These are phyloP conservation scores for Litsea cubeba DNA, from an alignment of 164 flowering plant genomes.

Conservation along the genomic window DNA sequence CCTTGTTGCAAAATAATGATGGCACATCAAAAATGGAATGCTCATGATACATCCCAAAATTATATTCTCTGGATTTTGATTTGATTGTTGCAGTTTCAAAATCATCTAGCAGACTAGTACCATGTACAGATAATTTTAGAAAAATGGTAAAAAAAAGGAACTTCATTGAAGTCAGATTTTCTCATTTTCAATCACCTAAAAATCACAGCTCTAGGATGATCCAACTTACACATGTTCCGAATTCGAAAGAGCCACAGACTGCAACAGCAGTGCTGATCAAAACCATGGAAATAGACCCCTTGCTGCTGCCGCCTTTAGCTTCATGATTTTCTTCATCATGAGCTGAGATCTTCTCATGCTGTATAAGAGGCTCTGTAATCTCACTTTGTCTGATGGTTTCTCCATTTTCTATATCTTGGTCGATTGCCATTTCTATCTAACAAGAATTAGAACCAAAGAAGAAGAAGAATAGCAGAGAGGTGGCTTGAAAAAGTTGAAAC, in stretches of 20 bases:
- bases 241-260: conserved; percentile 6
- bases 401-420: conserved; percentile 1
- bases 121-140: no score
- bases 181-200: no score
- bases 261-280: not conserved
- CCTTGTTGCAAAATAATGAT: no score
- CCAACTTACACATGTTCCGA: conserved; percentile 7
- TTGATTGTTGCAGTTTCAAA: no score
- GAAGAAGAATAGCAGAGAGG: not conserved
- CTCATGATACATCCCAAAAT: no score
- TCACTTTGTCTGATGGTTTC: not conserved
- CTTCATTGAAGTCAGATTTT: no score
- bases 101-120: no score
- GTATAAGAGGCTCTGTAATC: not conserved
- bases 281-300: conserved; percentile 1
- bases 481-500: not conserved
- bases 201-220: no score
- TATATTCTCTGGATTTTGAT: no score
- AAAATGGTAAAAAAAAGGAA: no score
- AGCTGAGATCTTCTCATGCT: not conserved
- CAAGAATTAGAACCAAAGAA: not conserved
- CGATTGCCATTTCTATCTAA: not conserved
- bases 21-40: no score
- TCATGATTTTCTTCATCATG: not conserved
- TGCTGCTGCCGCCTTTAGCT: not conserved